Percentiles rank a stretch among this genome's conserved stretches.
These are phyloP conservation scores for Orbilia blumenaviensis DNA, from an alignment of 2,329 filamentous ascomycete genomes.

Conservation along the genomic window DNA sequence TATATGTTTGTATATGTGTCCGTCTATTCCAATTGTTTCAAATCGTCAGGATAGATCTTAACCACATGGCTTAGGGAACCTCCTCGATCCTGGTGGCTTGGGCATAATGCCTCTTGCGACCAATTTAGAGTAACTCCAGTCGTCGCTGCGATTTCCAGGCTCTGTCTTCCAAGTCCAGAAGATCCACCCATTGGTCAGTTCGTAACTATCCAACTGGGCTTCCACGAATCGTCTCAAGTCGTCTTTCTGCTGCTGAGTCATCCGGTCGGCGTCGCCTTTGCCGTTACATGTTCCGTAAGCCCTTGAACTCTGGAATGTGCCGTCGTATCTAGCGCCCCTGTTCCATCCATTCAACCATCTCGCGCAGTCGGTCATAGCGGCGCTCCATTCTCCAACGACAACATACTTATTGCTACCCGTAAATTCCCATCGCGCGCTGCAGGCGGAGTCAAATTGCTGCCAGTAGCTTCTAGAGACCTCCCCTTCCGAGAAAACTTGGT, in stretches of 20 bases:
- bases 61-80: conserved; percentile 12
- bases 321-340: conserved; percentile 69
- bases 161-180: conserved; percentile 72
- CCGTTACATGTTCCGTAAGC: conserved; percentile 26
- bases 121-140: conserved; percentile 44
- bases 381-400: conserved; percentile 75
- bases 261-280: neutral
- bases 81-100: conserved; percentile 1
- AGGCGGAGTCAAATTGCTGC: conserved; percentile 68
- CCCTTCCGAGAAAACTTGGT: conserved; percentile 70
- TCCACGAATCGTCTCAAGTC: conserved; percentile 62
- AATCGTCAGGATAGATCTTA: neutral
- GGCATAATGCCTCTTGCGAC: conserved; percentile 20
- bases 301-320: conserved; percentile 67
- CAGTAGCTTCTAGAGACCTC: conserved; percentile 65
- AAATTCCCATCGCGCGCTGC: conserved; percentile 66
- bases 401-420: conserved; percentile 70
- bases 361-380: conserved; percentile 71
- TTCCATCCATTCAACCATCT: conserved; percentile 68
- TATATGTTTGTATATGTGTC: neutral
- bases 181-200: conserved; percentile 67
- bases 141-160: conserved; percentile 64
- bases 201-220: conserved; percentile 67
- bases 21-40: neutral
- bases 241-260: conserved; percentile 37